Base-by-base conservation (phyloP, 2,329 filamentous ascomycete genomes). In the Aspergillus tanneri region DNA sequence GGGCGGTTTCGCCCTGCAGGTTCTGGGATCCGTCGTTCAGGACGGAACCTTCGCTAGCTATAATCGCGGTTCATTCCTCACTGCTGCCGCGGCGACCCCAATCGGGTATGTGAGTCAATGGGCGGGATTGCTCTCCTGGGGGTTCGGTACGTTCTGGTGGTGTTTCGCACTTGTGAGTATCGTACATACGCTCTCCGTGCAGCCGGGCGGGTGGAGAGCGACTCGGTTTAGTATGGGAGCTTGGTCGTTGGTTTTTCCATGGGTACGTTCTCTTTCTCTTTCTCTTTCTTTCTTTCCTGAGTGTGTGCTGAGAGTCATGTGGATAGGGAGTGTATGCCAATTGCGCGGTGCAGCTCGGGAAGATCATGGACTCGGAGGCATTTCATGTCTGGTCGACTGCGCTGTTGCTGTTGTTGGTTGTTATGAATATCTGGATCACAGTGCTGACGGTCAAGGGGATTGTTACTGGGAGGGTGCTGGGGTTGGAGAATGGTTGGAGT, bases 81-180 rank as follows among this genome's bases (percentile, higher is more conserved):
- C 67, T 0, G 59, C 55, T 1, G 46, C 61, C 3, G 69, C 71
- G 1, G 68, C 67, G 0, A 46, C 16, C 1, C 53, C 63, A 0
- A 55, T 75, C 5, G 66, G 58, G 0, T 62, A 59, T 16, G 50
- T 58, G 4, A 74, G 72, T 28, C 61, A 69, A 27, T 66, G 75
- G 23, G 52, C 60, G 0, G 72, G 69, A 0, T 43, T 76, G 23
- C 36, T 73, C 12, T 56, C 61, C n/a, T 73, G 69, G 64, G 72
- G 72, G 0, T 66, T 69, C 37, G 68, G 63, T 0, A 65, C 68
- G 3, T 72, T 75, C 30, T 75, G 71, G 72, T 71, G 70, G 66
- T 49, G 58, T n/a, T 69, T 75, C 48, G 68, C 70, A 2, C 54
- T 71, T 6, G 49, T 68, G 28, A 66, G 67, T 42, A 69, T 70